phyloP scores from a whole-genome alignment of 805 yeast species.

The Torulaspora gathmanii region DNA sequence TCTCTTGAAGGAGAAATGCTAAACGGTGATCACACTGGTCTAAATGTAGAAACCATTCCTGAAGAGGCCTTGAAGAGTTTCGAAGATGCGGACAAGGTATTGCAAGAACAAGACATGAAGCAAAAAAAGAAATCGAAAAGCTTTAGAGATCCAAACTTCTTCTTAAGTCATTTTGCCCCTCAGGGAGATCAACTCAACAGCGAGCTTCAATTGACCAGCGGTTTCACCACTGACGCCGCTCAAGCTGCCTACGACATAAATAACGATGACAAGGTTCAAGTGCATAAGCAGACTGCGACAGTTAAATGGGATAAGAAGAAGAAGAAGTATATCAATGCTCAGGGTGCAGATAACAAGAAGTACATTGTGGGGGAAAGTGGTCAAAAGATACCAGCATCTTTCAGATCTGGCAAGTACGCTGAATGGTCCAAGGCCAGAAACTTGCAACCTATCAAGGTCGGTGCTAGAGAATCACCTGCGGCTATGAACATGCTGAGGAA shows the following conservation, averaged over 20 bases:
- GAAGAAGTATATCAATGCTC: constrained; percentile 79
- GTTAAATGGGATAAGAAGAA: constrained; percentile 92
- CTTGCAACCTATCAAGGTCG: constrained; percentile 49
- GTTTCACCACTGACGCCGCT: constrained; percentile 81
- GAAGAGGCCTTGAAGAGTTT: constrained; percentile 40
- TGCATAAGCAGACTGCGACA: constrained; percentile 58
- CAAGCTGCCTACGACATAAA: constrained; percentile 80
- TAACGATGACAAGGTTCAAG: constrained; percentile 68
- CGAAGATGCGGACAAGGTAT: constrained; percentile 38
- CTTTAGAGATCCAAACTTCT: constrained; percentile 73
- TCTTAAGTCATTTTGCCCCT: constrained; percentile 87
- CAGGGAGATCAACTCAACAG: constrained; percentile 73
- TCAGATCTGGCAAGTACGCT: constrained; percentile 85
- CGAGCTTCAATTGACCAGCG: constrained; percentile 52
- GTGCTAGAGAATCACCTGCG: constrained; percentile 45
- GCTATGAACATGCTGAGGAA: constrained; percentile 34
- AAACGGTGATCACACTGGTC: constrained; percentile 43
- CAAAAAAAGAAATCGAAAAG: constrained; percentile 41
- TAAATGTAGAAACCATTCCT: constrained; percentile 46
- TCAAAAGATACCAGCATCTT: constrained; percentile 84
- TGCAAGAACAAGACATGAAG: constrained; percentile 26
- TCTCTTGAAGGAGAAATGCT: constrained; percentile 69
- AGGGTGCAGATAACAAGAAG: constrained; percentile 69
- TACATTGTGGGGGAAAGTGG: constrained; percentile 95
- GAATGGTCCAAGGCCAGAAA: constrained; percentile 80